These are phyloP conservation scores for Cunninghamia lanceolata DNA, from an alignment of 75 land plant species.

Conservation along the genomic window DNA sequence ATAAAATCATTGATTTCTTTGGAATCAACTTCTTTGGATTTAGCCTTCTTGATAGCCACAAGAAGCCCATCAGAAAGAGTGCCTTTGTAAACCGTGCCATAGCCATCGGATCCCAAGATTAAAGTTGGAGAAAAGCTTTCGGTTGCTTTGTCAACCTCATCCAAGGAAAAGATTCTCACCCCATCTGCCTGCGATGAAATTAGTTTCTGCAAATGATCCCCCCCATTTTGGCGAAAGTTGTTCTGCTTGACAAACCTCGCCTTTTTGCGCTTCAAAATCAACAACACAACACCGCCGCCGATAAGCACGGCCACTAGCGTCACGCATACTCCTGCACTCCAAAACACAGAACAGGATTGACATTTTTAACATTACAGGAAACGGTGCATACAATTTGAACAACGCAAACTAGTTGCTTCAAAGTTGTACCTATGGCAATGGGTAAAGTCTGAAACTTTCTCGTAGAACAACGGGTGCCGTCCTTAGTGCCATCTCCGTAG, in stretches of 20 bases:
- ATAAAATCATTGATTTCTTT: background rate
- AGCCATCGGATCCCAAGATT: no score
- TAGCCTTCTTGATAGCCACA: background rate
- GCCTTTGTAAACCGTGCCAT: no score
- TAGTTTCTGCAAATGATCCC: background rate
- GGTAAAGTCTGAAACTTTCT: no score
- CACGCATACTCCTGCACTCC: background rate
- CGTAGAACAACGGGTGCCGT: no score
- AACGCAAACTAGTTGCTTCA: background rate
- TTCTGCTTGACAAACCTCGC: no score
- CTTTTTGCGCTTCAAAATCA: no score
- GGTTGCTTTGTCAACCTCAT: no score
- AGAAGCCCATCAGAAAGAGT: no score
- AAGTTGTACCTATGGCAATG: background rate
- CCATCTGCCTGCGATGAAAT: background rate
- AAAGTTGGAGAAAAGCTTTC: no score
- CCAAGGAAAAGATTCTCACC: no score
- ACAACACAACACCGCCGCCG: background rate
- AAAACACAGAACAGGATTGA: background rate
- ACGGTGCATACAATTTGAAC: background rate
- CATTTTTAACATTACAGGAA: background rate
- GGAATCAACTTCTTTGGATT: background rate
- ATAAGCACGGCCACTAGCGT: background rate
- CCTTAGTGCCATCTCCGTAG: no score
- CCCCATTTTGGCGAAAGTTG: background rate